Conservation (phyloP, 805 yeast genomes). For the Metschnikowia gruessii region DNA sequence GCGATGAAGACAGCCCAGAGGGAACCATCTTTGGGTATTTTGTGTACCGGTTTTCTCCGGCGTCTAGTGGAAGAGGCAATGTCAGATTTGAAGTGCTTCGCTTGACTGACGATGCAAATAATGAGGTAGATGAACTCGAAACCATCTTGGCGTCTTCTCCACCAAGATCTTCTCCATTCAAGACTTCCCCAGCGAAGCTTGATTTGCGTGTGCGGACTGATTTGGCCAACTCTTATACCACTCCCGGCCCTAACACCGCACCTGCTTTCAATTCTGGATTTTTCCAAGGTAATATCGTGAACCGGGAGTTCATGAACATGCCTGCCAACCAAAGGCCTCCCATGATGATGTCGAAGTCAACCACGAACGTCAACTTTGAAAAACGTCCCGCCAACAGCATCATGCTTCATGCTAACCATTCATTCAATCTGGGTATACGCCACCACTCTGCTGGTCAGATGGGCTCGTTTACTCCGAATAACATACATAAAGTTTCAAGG, state of each 20-base stretch:
- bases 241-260: constrained; percentile 32
- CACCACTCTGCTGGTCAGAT: constrained; percentile 21
- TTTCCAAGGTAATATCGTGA: constrained; percentile 11
- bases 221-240: background rate
- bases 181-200: constrained; percentile 22
- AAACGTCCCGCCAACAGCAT: constrained; percentile 2
- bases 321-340: constrained; percentile 3
- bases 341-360: constrained; percentile 5
- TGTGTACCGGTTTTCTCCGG: constrained; percentile 13
- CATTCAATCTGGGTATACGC: constrained; percentile 5
- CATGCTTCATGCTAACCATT: constrained; percentile 2
- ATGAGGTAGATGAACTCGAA: constrained; percentile 29
- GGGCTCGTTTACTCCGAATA: constrained; percentile 5
- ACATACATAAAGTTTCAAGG: background rate
- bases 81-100: constrained; percentile 7
- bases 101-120: constrained; percentile 1
- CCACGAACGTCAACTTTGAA: constrained; percentile 7
- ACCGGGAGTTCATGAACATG: constrained; percentile 4
- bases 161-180: constrained; percentile 34
- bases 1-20: constrained; percentile 19
- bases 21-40: constrained; percentile 10
- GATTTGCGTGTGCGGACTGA: constrained; percentile 19
- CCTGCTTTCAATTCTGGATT: constrained; percentile 34
- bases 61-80: constrained; percentile 1
- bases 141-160: constrained; percentile 43